phyloP scores from a whole-genome alignment of 192 early-diverging fungal species.

The Dissophora ornata region DNA sequence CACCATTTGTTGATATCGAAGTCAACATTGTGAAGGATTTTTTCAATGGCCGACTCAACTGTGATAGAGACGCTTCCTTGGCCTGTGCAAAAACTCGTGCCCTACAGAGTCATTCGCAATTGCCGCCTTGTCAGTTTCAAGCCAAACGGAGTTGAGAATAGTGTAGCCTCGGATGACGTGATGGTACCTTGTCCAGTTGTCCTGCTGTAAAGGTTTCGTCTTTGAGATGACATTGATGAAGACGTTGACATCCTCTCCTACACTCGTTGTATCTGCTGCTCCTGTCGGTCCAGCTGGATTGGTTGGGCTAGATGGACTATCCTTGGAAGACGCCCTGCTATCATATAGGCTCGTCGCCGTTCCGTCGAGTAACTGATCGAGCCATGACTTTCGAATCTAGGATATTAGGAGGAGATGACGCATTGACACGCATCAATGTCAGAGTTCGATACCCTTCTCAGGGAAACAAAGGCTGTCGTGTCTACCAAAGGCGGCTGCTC shows the following conservation, averaged over 20 bases:
- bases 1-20: constrained; percentile 21
- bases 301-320: neutral
- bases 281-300: neutral
- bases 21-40: constrained; percentile 18
- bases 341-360: constrained; percentile 25
- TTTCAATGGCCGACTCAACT: neutral
- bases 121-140: too few relatives aligned
- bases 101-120: constrained; percentile 12
- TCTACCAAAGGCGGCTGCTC: too few relatives aligned
- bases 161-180: too few relatives aligned
- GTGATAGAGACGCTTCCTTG: neutral
- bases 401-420: too few relatives aligned
- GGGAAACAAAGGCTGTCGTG: too few relatives aligned
- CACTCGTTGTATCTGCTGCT: neutral
- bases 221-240: constrained; percentile 52
- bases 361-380: constrained; percentile 38
- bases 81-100: constrained; percentile 30
- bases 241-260: constrained; percentile 42
- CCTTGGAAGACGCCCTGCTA: neutral
- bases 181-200: constrained; percentile 34
- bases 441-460: too few relatives aligned
- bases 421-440: neutral
- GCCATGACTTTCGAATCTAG: constrained; percentile 47
- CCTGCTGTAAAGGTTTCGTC: constrained; percentile 24
- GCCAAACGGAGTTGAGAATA: too few relatives aligned